Base-by-base conservation (phyloP, 176 grass and related monocot genomes). In the Oryza nivara region DNA sequence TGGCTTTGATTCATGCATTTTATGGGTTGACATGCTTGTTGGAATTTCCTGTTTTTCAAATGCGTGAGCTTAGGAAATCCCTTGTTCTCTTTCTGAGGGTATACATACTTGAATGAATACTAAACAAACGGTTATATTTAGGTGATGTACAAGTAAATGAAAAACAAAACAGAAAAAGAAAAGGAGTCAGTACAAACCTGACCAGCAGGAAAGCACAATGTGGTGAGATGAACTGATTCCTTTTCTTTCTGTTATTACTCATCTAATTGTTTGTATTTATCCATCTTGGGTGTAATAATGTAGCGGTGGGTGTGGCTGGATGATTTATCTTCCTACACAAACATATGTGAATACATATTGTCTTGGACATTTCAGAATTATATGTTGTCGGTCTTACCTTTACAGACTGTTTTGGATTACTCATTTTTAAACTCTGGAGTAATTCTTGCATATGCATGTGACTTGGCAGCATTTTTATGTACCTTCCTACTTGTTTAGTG, bases 91-190 rank as follows among this genome's bases (percentile, higher is more conserved):
- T n/a, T 77, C 87, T 90, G 82, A 80, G 80, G 89, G 75, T 84
- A 82, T 90, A 70, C 35, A 70, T 87, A 90, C 87, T 32, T 70
- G 69, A 83, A 87, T 87, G 80, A 80, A 78, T 87, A 90, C 89
- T 90, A 71, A 87, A 43, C 84, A 84, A 87, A 87, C 16, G 15
- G 74, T 90, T 87, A 90, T 80, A 90, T 90, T 87, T 90, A 90
- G 89, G 89, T 90, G 89, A 45, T 65, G 89, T 84, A 90, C 89
- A 87, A 87, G 89, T 90, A 80, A 89, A 89, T 86, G 89, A 90
- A 90, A 90, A 90, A 90, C 84, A 83, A 90, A 90, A 90, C 89
- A 87, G 89, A 90, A 90, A 90, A 90, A 90, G 84, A 90, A 90
- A 90, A 90, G 84, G 89, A 70, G 84, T 90, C 89, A 87, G 80